Conservation (phyloP, 2,329 filamentous ascomycete species). For the Hyphodiscus sp. region DNA sequence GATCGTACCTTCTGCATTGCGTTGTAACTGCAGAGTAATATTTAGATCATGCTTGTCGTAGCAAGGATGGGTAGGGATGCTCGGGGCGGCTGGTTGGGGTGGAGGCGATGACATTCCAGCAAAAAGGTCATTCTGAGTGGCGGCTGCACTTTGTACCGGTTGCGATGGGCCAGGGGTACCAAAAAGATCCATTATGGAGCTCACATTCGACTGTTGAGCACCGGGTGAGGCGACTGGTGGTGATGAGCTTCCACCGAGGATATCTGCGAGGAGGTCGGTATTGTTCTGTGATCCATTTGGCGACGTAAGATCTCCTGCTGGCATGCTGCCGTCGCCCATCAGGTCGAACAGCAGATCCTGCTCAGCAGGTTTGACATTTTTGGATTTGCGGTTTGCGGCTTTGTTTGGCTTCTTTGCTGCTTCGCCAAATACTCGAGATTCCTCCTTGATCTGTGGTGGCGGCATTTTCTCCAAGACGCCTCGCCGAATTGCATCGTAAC, state of each 20-base stretch:
- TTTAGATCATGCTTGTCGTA: slow-evolving; percentile 83
- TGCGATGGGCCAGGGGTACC: slow-evolving; percentile 40
- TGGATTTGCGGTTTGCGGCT: slow-evolving; percentile 66
- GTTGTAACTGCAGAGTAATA: slow-evolving; percentile 76
- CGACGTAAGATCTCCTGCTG: slow-evolving; percentile 55
- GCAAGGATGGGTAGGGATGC: slow-evolving; percentile 56
- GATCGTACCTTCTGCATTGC: slow-evolving; percentile 70
- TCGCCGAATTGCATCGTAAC: slow-evolving; percentile 75
- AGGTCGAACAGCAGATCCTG: slow-evolving; percentile 88
- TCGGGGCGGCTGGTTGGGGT: slow-evolving; percentile 38
- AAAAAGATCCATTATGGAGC: slow-evolving; percentile 90
- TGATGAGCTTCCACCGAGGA: slow-evolving; percentile 68
- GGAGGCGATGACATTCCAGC: slow-evolving; percentile 43
- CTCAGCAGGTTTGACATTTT: slow-evolving; percentile 75
- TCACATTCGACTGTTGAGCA: slow-evolving; percentile 49
- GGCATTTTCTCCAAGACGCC: slow-evolving; percentile 98
- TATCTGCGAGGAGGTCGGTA: slow-evolving; percentile 84
- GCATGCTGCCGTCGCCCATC: slow-evolving; percentile 74
- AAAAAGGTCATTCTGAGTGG: slow-evolving; percentile 42
- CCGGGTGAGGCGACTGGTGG: slow-evolving; percentile 42
- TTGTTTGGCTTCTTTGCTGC: slow-evolving; percentile 64
- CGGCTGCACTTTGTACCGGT: slow-evolving; percentile 40
- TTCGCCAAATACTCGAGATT: slow-evolving; percentile 83
- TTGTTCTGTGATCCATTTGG: slow-evolving; percentile 66
- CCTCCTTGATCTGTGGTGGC: slow-evolving; percentile 91